Evolutionary conservation across 352 stramenopile genomes (phyloP).

Genomic region (Globisporangium acanthophoron): DNA sequence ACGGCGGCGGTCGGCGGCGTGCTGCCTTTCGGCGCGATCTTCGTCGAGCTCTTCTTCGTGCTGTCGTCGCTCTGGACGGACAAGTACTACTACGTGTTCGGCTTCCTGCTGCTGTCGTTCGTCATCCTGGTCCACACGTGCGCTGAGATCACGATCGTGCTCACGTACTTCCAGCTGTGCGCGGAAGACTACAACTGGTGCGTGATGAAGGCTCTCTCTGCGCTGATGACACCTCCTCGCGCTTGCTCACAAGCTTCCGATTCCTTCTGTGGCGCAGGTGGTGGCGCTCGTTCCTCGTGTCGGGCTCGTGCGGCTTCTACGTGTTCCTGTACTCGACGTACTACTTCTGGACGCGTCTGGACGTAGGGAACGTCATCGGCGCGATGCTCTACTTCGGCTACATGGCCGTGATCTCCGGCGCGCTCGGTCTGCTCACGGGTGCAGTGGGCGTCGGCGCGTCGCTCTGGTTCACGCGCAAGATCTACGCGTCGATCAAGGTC

Average conservation of each 20-base stretch:
- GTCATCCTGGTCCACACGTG: slow-evolving; percentile 98
- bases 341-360: slow-evolving; percentile 96
- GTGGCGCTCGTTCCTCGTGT: slow-evolving; percentile 99
- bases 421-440: slow-evolving; percentile 96
- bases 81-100: slow-evolving; percentile 99
- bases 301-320: slow-evolving; percentile 95
- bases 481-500: slow-evolving; percentile 98
- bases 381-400: slow-evolving; percentile 97
- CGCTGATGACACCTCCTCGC: background rate
- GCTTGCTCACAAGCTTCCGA: background rate
- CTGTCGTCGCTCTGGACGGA: slow-evolving; percentile 97
- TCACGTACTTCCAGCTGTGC: slow-evolving; percentile 99
- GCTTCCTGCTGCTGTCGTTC: slow-evolving; percentile 98
- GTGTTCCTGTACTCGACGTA: slow-evolving; percentile 99
- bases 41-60: slow-evolving; percentile 99
- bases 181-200: slow-evolving; percentile 99
- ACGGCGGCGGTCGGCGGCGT: slow-evolving; percentile 95
- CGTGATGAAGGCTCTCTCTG: slow-evolving; percentile 10
- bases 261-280: slow-evolving; percentile 43
- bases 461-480: slow-evolving; percentile 98
- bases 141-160: slow-evolving; percentile 98
- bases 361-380: slow-evolving; percentile 91
- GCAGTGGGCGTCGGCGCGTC: slow-evolving; percentile 95
- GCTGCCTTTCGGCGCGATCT: slow-evolving; percentile 98
- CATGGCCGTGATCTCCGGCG: slow-evolving; percentile 97